phyloP scores from a whole-genome alignment of 169 alveolate species.

The Plasmodium malariae region DNA sequence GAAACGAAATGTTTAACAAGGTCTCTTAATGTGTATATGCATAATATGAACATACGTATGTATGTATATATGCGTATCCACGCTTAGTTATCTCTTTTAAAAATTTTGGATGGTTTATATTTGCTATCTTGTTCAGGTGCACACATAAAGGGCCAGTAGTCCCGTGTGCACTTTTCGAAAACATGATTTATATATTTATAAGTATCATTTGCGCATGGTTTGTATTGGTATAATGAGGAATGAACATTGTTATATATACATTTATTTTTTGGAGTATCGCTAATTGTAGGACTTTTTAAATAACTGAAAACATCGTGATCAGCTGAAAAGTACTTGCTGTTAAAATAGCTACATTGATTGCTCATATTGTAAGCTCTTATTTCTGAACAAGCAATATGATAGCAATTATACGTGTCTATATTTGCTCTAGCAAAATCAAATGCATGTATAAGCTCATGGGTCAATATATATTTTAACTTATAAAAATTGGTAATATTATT shows the following conservation, averaged over 20 bases:
- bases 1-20: too few relatives aligned
- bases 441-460: slow-evolving; percentile 85
- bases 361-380: slow-evolving; percentile 83
- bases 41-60: too few relatives aligned
- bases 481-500: slow-evolving; percentile 79
- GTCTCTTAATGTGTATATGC: too few relatives aligned
- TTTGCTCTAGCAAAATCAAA: slow-evolving; percentile 86
- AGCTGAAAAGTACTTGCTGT: slow-evolving; percentile 43
- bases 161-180: slow-evolving; percentile 75
- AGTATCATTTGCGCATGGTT: slow-evolving; percentile 45
- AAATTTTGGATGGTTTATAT: slow-evolving; percentile 80
- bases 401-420: slow-evolving; percentile 78
- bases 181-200: slow-evolving; percentile 75
- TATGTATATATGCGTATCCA: too few relatives aligned
- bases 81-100: slow-evolving; percentile 18
- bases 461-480: slow-evolving; percentile 78
- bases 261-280: slow-evolving; percentile 40
- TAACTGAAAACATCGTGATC: slow-evolving; percentile 65
- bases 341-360: slow-evolving; percentile 81
- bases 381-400: slow-evolving; percentile 85
- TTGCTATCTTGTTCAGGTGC: slow-evolving; percentile 81
- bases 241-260: slow-evolving; percentile 67
- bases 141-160: slow-evolving; percentile 82
- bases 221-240: slow-evolving; percentile 33
- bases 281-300: slow-evolving; percentile 29